Evolutionary conservation across 768 basidiomycete genomes (phyloP).

Genomic region (Tylopilus subfusipes): DNA sequence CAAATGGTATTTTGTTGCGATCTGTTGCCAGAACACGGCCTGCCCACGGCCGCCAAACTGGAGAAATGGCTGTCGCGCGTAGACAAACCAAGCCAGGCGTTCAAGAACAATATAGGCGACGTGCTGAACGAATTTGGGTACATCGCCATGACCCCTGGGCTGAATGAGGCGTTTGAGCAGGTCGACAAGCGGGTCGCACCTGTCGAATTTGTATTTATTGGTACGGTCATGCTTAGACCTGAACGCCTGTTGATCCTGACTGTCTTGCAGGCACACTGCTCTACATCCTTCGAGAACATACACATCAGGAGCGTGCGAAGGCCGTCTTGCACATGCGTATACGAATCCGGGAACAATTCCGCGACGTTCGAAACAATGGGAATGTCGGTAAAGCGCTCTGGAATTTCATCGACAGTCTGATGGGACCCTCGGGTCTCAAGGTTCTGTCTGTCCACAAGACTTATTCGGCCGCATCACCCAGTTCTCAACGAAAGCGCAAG

Average conservation of each 20-base stretch:
- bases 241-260: neutral
- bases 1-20: slow-evolving; percentile 68
- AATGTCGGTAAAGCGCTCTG: slow-evolving; percentile 55
- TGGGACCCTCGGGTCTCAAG: slow-evolving; percentile 31
- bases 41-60: slow-evolving; percentile 54
- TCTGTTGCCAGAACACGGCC: slow-evolving; percentile 40
- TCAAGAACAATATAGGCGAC: slow-evolving; percentile 52
- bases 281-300: slow-evolving; percentile 44
- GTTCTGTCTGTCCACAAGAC: slow-evolving; percentile 27
- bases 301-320: slow-evolving; percentile 46
- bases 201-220: slow-evolving; percentile 78
- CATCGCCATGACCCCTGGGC: slow-evolving; percentile 41
- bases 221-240: slow-evolving; percentile 35
- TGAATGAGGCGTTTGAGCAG: slow-evolving; percentile 48
- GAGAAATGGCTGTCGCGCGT: slow-evolving; percentile 41
- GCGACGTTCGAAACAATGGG: slow-evolving; percentile 64
- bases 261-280: slow-evolving; percentile 58
- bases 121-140: slow-evolving; percentile 53
- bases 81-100: slow-evolving; percentile 41
- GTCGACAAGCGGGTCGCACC: slow-evolving; percentile 65
- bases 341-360: slow-evolving; percentile 51
- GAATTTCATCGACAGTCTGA: slow-evolving; percentile 46
- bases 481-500: slow-evolving; percentile 31
- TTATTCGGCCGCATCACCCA: slow-evolving; percentile 4
- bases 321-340: slow-evolving; percentile 57